Conservation (phyloP, 2,329 filamentous ascomycete species). For the Penicillium sp. region DNA sequence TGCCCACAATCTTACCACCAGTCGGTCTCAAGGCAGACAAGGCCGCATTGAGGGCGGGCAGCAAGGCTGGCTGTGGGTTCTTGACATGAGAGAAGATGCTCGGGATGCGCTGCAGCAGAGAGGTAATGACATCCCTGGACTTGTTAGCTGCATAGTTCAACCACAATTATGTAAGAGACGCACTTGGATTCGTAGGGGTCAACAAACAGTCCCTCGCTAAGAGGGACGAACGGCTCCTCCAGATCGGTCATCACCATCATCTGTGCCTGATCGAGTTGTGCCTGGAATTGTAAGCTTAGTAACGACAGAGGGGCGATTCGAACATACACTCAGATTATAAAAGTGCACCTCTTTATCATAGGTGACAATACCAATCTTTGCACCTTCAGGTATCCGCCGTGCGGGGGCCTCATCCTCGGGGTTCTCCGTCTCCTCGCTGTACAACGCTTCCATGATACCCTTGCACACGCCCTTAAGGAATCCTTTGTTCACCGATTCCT, state of each 20-base stretch:
- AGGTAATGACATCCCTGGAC: slow-evolving; percentile 64
- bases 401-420: slow-evolving; percentile 43
- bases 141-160: too few species aligned
- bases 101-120: slow-evolving; percentile 72
- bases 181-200: slow-evolving; percentile 82
- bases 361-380: slow-evolving; percentile 88
- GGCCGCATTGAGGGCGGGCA: slow-evolving; percentile 75
- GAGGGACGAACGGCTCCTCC: slow-evolving; percentile 87
- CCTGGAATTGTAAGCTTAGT: slow-evolving; percentile 41
- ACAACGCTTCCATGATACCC: slow-evolving; percentile 75
- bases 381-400: slow-evolving; percentile 60
- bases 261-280: slow-evolving; percentile 73
- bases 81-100: slow-evolving; percentile 79
- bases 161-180: too few species aligned
- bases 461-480: slow-evolving; percentile 85
- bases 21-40: slow-evolving; percentile 74
- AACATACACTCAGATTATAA: slow-evolving; percentile 81
- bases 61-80: slow-evolving; percentile 78
- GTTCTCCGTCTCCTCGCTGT: slow-evolving; percentile 56
- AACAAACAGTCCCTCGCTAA: slow-evolving; percentile 86
- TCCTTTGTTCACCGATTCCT: slow-evolving; percentile 82
- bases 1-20: slow-evolving; percentile 89
- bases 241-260: slow-evolving; percentile 99
- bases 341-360: slow-evolving; percentile 97
- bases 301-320: slow-evolving; percentile 10